These are phyloP conservation scores for Bryum argenteum DNA, from an alignment of 225 moss, liverwort and hornwort genomes.

Conservation along the genomic window DNA sequence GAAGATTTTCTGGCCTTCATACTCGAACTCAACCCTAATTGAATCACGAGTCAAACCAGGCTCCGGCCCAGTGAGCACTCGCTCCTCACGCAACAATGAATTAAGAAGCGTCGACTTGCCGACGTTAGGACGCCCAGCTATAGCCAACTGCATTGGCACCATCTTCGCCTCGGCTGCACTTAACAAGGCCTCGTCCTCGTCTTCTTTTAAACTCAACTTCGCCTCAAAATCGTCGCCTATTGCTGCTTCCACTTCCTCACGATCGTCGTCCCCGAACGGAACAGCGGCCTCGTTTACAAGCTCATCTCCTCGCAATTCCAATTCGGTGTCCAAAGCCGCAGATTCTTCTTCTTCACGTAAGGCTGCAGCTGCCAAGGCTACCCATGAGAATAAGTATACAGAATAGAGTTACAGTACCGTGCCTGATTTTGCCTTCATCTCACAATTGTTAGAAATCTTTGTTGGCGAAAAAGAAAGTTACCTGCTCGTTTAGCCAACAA, in stretches of 20 bases:
- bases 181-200: conserved; percentile 39
- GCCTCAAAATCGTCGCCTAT: conserved; percentile 28
- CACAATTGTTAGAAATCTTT: not conserved
- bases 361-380: conserved; percentile 42
- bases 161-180: conserved; percentile 54
- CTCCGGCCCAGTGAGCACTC: conserved; percentile 96
- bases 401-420: too few relatives aligned
- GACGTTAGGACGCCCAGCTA: conserved; percentile 93
- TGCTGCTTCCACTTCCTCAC: conserved; percentile 20
- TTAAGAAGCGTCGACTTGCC: conserved; percentile 97
- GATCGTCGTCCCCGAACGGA: conserved; percentile 21
- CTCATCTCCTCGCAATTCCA: conserved; percentile 55
- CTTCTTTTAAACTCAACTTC: conserved; percentile 39
- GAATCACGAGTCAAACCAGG: conserved; percentile 98
- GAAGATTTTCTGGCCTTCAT: conserved; percentile 74
- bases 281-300: conserved; percentile 32
- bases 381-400: not conserved
- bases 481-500: conserved; percentile 57
- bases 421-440: too few relatives aligned
- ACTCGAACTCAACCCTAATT: conserved; percentile 72
- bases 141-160: conserved; percentile 91
- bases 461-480: conserved; percentile 11
- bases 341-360: conserved; percentile 41
- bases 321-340: conserved; percentile 42
- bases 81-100: conserved; percentile 73